A percentile compares a stretch with the other conserved stretches of the same genome.
These are phyloP conservation scores for Pichia cephalocereana DNA, from an alignment of 805 yeast species.

Conservation along the genomic window DNA sequence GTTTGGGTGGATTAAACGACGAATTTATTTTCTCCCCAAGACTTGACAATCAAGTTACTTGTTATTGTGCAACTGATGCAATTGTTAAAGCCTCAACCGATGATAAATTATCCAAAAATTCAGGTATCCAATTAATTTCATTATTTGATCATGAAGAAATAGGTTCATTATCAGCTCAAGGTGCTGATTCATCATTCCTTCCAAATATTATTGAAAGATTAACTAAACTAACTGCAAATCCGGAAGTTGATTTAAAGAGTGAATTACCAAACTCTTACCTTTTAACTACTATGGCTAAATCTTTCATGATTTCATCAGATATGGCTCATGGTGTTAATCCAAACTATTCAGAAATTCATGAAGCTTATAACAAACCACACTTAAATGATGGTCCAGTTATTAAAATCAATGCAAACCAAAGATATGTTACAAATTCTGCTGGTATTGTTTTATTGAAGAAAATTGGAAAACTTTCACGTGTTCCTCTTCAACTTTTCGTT, in stretches of 20 bases:
- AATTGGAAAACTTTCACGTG: constrained; percentile 54
- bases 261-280: constrained; percentile 30
- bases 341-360: constrained; percentile 71
- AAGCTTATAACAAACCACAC: constrained; percentile 66
- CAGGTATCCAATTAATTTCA: constrained; percentile 64
- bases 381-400: constrained; percentile 88
- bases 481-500: constrained; percentile 91
- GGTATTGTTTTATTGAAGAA: constrained; percentile 74
- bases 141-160: constrained; percentile 94
- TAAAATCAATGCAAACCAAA: constrained; percentile 89
- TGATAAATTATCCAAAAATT: constrained; percentile 30
- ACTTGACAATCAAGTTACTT: constrained; percentile 81
- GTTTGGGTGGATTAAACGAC: constrained; percentile 79
- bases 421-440: constrained; percentile 88
- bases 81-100: constrained; percentile 36
- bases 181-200: constrained; percentile 88
- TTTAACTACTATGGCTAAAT: constrained; percentile 56
- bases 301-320: constrained; percentile 86
- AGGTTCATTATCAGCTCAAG: constrained; percentile 91
- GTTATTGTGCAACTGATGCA: constrained; percentile 71
- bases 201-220: constrained; percentile 71
- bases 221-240: constrained; percentile 37
- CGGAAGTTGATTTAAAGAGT: constrained; percentile 26
- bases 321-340: constrained; percentile 98
- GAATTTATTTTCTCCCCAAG: constrained; percentile 91